Evolutionary conservation across 129 eudicot genomes (phyloP), one percentile per base, ranked within the genome.

Genomic region (Daucus carota): DNA sequence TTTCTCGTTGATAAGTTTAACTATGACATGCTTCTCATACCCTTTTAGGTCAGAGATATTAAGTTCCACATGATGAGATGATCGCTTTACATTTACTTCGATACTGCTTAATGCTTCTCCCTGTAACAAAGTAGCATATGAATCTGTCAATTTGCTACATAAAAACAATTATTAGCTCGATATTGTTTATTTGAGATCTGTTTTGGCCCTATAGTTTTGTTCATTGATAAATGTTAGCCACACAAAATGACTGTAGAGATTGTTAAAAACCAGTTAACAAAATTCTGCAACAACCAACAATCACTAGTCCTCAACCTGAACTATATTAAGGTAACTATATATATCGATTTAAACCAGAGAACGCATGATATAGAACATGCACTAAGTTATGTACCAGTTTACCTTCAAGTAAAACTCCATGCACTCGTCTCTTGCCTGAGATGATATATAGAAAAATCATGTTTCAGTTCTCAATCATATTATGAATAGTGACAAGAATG

Each of bases 21-120:
- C 87, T 47, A 91, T 82, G 60, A 91, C 88, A 82, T 91, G 92
- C 85, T 89, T 91, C 86, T 88, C 97, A 54, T 88, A 91, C 75
- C 97, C 97, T 81, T 81, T 82, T 50, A 85, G 78, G 34, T 91
- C 97, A 40, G 97, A 84, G 60, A 91, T 82, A 75, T 87, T 91
- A 31, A 91, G 73, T 81, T 91, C 95, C 54, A 87, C 86, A 54
- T 91, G 97, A 79, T 84, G 91, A 65, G 78, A 59, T 8, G 97
- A 91, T 81, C 77, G 84, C 84, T 81, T 88, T 76, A 89, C 84
- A 7, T 85, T 87, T 48, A 89, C 97, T 6, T 28, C 50, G 75
- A 91, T 91, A 80, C 97, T 91, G 76, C 86, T 78, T 28, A 87
- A 86, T 72, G 83, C 83, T 87, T 91, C 97, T 59, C 95, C 97